Base-by-base conservation (phyloP, 257 asterid genomes). In the Solanum dulcamara region DNA sequence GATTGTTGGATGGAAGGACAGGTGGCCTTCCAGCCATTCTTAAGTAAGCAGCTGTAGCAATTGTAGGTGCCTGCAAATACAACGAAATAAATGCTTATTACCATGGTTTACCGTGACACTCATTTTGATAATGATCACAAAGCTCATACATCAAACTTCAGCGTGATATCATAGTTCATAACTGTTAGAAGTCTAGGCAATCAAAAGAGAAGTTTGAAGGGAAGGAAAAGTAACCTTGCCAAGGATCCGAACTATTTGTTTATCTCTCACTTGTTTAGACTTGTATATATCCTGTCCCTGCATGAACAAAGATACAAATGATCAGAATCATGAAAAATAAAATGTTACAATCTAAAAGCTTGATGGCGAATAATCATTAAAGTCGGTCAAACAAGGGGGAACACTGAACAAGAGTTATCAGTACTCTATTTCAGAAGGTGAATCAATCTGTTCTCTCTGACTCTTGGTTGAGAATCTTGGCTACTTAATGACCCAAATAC, bases 11-110 rank as follows among this genome's bases (percentile, higher is more conserved):
- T n/a, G 99, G 99, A 83, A 94, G 99, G 89, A 95, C 99, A 81
- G 98, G 93, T 44, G 99, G 98, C 89, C 99, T 91, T 88, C 99
- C 99, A 28, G 99, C 98, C 94, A 95, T 89, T 88, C 99, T 97
- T 93, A 97, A 90, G 89, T 95, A 95, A 88, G 99, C 99, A 44
- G 99, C 99, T 32, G 99, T 98, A 81, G 99, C 99, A 86, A 95
- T 97, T 66, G 99, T 97, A 37, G 99, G 99, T 18, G 93, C 99
- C 99, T 97, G 93, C 87, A 93, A 86, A 86, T 74, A 85, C 42
- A 57, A 82, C 40, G 20, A 84, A 84, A 51, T 60, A 88, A 33
- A 24, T 72, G 20, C 17, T 50, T 40, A 10, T 79, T 42, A 46
- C 60, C 13, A 55, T 38, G 50, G 38, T 9, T 5, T 26, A 28